These are phyloP conservation scores for Priceomyces fermenticarens DNA, from an alignment of 805 yeast genomes.

Conservation along the genomic window DNA sequence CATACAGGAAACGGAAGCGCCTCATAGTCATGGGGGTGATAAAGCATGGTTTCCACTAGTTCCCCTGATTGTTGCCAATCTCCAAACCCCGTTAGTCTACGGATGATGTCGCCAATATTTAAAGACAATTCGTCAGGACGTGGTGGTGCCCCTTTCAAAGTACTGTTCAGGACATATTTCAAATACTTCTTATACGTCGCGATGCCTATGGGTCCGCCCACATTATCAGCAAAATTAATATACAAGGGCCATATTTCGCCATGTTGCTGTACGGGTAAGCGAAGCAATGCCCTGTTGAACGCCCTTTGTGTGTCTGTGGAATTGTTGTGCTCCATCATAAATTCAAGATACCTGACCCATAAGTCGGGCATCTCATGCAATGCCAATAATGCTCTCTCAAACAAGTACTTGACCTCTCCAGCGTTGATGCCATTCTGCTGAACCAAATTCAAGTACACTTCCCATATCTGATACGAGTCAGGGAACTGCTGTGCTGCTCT, in stretches of 20 bases:
- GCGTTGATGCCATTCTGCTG: constrained; percentile 23
- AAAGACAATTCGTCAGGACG: constrained; percentile 7
- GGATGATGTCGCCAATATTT: constrained; percentile 27
- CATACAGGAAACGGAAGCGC: constrained; percentile 39
- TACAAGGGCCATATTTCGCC: constrained; percentile 40
- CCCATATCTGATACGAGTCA: constrained; percentile 56
- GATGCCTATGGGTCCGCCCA: constrained; percentile 41
- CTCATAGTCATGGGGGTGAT: constrained; percentile 25
- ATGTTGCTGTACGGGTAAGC: constrained; percentile 53
- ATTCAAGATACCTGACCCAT: constrained; percentile 52
- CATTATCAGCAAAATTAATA: constrained; percentile 50
- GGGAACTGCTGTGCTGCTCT: constrained; percentile 48
- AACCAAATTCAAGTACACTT: constrained; percentile 43
- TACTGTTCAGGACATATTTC: constrained; percentile 20
- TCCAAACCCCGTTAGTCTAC: constrained; percentile 29
- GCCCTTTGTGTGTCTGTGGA: constrained; percentile 37
- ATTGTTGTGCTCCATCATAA: constrained; percentile 32
- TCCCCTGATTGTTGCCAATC: constrained; percentile 20
- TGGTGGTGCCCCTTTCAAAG: constrained; percentile 5
- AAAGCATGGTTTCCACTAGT: constrained; percentile 31
- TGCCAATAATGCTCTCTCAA: constrained; percentile 43
- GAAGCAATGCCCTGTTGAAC: constrained; percentile 49
- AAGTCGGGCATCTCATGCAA: constrained; percentile 45
- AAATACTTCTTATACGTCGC: constrained; percentile 28
- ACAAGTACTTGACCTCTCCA: constrained; percentile 39